A percentile compares a stretch with the other conserved stretches of the same genome.
These are phyloP conservation scores for Chaetomiaceae sp. DNA, from an alignment of 2,329 filamentous ascomycete species.

Conservation along the genomic window DNA sequence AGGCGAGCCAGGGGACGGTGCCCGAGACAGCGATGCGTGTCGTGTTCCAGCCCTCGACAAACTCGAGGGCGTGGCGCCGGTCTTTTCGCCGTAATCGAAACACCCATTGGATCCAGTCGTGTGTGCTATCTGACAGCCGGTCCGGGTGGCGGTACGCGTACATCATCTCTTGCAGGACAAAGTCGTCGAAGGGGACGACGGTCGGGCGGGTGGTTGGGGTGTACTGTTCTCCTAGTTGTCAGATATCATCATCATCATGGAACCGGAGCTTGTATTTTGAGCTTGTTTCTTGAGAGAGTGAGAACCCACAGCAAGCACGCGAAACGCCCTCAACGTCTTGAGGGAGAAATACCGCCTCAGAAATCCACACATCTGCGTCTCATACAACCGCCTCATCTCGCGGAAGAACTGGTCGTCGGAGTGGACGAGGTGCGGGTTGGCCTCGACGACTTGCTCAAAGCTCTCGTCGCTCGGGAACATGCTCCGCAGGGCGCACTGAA, in stretches of 20 bases:
- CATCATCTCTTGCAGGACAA: not conserved
- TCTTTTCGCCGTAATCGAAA: not conserved
- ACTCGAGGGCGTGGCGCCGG: not conserved
- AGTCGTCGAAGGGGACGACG: not conserved
- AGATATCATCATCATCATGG: too few species aligned
- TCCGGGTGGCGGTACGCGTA: not conserved
- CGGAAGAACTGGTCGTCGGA: not conserved
- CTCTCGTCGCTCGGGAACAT: not conserved
- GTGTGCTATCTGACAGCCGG: not conserved
- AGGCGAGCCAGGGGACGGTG: not conserved
- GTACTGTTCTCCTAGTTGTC: not conserved
- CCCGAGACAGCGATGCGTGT: not conserved
- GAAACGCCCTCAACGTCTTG: not conserved
- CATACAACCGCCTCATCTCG: not conserved
- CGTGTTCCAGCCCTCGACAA: not conserved
- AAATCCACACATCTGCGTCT: not conserved
- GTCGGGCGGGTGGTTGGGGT: not conserved
- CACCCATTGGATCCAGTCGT: not conserved
- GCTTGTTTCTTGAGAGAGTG: not conserved
- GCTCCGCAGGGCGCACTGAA: not conserved
- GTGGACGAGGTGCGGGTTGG: not conserved
- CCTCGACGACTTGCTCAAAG: not conserved
- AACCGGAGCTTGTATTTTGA: too few species aligned
- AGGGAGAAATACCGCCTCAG: not conserved
- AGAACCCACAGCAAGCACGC: not conserved